Conservation (phyloP, 306 rosid species). For the Datisca glomerata region DNA sequence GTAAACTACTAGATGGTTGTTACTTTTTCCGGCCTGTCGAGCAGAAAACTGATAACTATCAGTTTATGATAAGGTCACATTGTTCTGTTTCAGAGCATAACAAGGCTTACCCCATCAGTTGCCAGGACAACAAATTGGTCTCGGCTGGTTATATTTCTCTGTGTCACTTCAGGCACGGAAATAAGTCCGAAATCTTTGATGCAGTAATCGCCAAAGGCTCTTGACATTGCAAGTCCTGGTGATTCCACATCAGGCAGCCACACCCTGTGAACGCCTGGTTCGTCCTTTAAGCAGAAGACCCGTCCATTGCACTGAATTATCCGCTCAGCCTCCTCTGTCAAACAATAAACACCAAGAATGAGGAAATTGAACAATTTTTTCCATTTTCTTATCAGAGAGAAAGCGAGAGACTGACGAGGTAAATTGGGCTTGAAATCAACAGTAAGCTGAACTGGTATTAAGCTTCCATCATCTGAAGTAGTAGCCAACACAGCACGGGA, state of each 20-base stretch:
- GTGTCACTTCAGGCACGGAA: conserved; percentile 87
- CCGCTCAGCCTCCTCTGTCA: conserved; percentile 84
- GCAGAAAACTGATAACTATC: too few species aligned
- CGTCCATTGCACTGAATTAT: conserved; percentile 63
- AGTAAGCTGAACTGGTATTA: conserved; percentile 63
- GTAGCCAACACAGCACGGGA: conserved; percentile 91
- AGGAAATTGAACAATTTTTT: background rate
- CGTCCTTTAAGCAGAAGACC: conserved; percentile 68
- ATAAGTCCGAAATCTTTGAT: conserved; percentile 78
- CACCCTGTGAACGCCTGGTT: conserved; percentile 78
- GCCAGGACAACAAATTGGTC: conserved; percentile 87
- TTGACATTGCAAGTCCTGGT: conserved; percentile 93
- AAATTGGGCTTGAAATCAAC: conserved; percentile 88
- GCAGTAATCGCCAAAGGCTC: conserved; percentile 92
- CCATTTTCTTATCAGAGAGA: conserved; percentile 1
- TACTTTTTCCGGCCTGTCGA: too few species aligned
- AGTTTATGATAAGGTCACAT: too few species aligned
- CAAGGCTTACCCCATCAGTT: conserved; percentile 93
- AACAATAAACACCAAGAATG: background rate
- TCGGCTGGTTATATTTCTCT: conserved; percentile 36
- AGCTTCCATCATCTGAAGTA: conserved; percentile 61
- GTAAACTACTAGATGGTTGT: too few species aligned
- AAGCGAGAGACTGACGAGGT: conserved; percentile 51
- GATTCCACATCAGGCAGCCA: conserved; percentile 74
- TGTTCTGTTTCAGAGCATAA: too few species aligned